These are phyloP conservation scores for Termitomyces sp. DNA, from an alignment of 1,284 basidiomycete species.

Conservation along the genomic window DNA sequence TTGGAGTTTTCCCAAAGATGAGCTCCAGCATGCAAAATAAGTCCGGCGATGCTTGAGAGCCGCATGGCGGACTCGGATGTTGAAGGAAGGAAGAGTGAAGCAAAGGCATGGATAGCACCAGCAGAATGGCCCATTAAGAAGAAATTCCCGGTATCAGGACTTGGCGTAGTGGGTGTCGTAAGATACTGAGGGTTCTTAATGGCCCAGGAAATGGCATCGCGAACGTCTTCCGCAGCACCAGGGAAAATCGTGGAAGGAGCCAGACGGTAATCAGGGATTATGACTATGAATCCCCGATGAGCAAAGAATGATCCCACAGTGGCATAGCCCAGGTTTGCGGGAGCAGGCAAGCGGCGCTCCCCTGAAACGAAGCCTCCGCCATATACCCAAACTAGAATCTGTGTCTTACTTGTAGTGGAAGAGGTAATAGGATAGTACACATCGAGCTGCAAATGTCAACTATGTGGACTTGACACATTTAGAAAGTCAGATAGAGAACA, in stretches of 20 bases:
- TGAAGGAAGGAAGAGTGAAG: slow-evolving; percentile 38
- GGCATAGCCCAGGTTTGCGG: slow-evolving; percentile 46
- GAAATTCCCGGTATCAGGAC: slow-evolving; percentile 35
- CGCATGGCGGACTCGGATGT: slow-evolving; percentile 28
- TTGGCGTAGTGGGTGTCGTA: slow-evolving; percentile 19
- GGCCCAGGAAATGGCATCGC: slow-evolving; percentile 54
- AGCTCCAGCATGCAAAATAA: slow-evolving; percentile 40
- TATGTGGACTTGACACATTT: background rate
- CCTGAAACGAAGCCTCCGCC: slow-evolving; percentile 58
- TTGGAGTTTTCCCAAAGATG: slow-evolving; percentile 31
- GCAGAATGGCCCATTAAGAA: slow-evolving; percentile 57
- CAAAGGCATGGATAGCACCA: slow-evolving; percentile 44
- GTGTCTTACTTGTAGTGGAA: slow-evolving; percentile 29
- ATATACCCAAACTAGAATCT: slow-evolving; percentile 58
- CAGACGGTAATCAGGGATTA: slow-evolving; percentile 63
- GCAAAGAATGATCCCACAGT: slow-evolving; percentile 58
- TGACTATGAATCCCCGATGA: slow-evolving; percentile 47
- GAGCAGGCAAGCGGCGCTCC: slow-evolving; percentile 37
- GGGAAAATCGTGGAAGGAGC: slow-evolving; percentile 51
- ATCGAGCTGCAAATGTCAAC: slow-evolving; percentile 23
- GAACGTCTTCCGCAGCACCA: slow-evolving; percentile 45
- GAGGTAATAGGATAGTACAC: slow-evolving; percentile 48
- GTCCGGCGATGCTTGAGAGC: slow-evolving; percentile 35
- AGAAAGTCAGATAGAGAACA: background rate
- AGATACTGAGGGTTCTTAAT: slow-evolving; percentile 31